Base-by-base conservation (phyloP, 2,329 filamentous ascomycete species). In the Diaporthe batatas region DNA sequence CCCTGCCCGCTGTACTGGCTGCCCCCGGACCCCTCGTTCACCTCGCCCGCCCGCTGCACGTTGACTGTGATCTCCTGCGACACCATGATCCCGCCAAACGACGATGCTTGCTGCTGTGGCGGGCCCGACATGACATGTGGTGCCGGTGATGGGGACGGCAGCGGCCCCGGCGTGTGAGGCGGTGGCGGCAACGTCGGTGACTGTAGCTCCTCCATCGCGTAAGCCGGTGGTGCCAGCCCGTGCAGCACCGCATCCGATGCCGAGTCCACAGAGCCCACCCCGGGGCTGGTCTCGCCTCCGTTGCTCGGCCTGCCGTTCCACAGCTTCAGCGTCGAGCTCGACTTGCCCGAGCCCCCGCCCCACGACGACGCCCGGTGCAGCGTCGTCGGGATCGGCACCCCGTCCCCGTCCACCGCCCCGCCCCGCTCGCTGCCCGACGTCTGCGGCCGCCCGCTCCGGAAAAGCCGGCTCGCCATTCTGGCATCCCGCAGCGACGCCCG, bases 61-160 rank as follows among this genome's bases (percentile, higher is more conserved):
- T 90, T 85, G n/a, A 91, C 86, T 10, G 86, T 87, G 71, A 91
- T 87, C 76, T 92, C 89, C 75, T 90, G 88, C 32, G 88, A 89
- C 8, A 91, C 87, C 83, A 91, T 87, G 78, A 91, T 92, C 29
- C 90, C 89, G 8, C 89, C 88, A 65, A 86, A 84, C 11, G 78
- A 77, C 10, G 75, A 75, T 6, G 73, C 65, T 36, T 72, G 68
- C 42, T 68, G 70, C 42, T 68, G 70, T 44, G 54, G 70, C 18
- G n/a, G 51, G 64, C 70, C 49, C 29, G 32, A 36, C 62, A 65
- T 68, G 51, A 55, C 42, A 71, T 62, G 7, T 44, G 68, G 57
- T 47, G 67, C 47, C 42, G 29, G 16, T 16, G 57, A 58, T 25
- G 65, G 55, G 2, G 57, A 58, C 25, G 65, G 55, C 64, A 59